A percentile compares a stretch with the other conserved stretches of the same genome.
These are phyloP conservation scores for Sporisorium exsertum DNA, from an alignment of 1,284 basidiomycete genomes.

Conservation along the genomic window DNA sequence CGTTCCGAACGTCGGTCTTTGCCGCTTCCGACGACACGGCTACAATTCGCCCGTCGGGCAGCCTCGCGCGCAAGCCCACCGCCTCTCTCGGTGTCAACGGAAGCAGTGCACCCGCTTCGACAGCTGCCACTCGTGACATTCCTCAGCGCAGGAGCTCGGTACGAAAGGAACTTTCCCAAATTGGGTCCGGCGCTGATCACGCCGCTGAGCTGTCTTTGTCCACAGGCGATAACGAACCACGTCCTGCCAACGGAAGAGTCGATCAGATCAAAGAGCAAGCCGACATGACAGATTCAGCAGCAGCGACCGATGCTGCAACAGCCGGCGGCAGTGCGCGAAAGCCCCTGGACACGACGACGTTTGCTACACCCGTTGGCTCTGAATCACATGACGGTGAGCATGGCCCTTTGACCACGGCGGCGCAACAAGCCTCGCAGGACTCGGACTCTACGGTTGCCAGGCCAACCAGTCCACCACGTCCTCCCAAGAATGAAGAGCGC, in stretches of 20 bases:
- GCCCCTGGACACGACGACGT: constrained; percentile 29
- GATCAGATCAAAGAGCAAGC: constrained; percentile 41
- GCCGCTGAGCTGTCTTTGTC: neutral
- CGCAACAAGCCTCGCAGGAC: constrained; percentile 13
- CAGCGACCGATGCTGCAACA: constrained; percentile 6
- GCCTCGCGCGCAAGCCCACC: constrained; percentile 31
- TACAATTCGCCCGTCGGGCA: constrained; percentile 18
- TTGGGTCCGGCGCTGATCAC: neutral
- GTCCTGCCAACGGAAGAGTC: constrained; percentile 23
- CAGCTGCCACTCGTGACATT: constrained; percentile 26
- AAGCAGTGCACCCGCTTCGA: neutral
- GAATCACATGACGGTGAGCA: constrained; percentile 20
- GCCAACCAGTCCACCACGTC: constrained; percentile 33
- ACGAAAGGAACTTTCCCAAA: constrained; percentile 23
- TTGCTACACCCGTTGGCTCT: constrained; percentile 25
- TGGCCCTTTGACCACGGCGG: neutral
- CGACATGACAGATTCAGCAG: neutral
- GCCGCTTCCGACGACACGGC: constrained; percentile 18
- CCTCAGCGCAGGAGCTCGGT: constrained; percentile 47
- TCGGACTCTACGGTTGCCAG: constrained; percentile 6
- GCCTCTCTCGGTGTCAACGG: constrained; percentile 13
- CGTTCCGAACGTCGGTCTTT: constrained; percentile 46
- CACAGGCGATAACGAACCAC: neutral
- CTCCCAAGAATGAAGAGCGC: constrained; percentile 38
- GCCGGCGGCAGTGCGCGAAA: constrained; percentile 21